Evolutionary conservation across 2,329 filamentous ascomycete species (phyloP), one percentile per base, ranked within the genome.

Genomic region (Pseudogymnoascus sp.): DNA sequence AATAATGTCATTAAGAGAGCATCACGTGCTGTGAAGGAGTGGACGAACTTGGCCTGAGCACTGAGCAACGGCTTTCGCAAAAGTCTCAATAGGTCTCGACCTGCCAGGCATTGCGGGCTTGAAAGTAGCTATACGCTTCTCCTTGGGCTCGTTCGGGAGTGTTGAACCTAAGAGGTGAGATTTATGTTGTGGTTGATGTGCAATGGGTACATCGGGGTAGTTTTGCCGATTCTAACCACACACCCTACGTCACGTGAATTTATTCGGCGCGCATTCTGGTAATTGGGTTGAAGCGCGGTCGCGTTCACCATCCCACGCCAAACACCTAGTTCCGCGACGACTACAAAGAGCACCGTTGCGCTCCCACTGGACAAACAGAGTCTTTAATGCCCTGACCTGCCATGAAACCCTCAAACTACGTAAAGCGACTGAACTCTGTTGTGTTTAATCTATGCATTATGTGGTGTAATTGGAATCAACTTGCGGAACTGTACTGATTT

Each of bases 71-170:
- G 85, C 84, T 63, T 81, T 76, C 13, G 85, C 85, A 67, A 89
- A 80, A 65, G 84, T 88, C 68, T 88, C 83, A 63, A 89, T 82
- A 19, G 86, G 86, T 63, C 84, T 77, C 61, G 77, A 81, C 63
- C 78, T 64, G 58, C 61, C 33, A 57, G 71, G 69, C 71, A 72
- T 73, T 60, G 18, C 21, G 57, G 26, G n/a, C 26, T 52, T 30
- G 21, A 52, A 30, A 13, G 45, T 18, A 30, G 9, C 3, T 30
- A 30, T 52, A 52, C 30, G 4, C 23, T 30, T 30, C 23, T 52
- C 19, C n/a, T 28, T 18, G 8, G 26, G 45, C 26, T n/a, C 23
- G 45, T 52, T 52, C 26, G 26, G 45, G n/a, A 52, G n/a, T 52
- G 45, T 30, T 52, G 45, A 7, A 30, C n/a, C 26, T 15, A 30